Evolutionary conservation across 371 early-diverging fungal species (phyloP), one percentile per base, ranked within the genome.

Genomic region (Saksenaea oblongispora): DNA sequence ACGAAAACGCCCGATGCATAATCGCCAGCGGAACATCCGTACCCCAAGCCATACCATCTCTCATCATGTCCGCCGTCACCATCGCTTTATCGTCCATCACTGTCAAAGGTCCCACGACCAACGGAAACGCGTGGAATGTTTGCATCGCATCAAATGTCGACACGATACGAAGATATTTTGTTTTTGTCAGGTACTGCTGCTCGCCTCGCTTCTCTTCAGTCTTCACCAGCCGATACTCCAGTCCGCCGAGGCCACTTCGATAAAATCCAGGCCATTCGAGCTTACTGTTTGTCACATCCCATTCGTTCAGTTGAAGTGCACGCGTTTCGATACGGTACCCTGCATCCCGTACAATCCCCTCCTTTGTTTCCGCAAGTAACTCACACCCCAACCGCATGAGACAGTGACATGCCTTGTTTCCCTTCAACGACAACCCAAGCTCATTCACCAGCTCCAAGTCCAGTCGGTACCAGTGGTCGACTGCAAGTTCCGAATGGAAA

Each of bases 391-490:
- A 28, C 15, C 51, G 39, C 35, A 76, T 42, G 35, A 54, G 42
- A 28, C 74, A 71, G 2, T 53, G 27, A 2, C n/a, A 54, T 22
- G 59, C 58, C 37, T 61, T 42, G 0, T 63, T 36, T 1, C 66
- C 67, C 0, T 47, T 61, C 3, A 70, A 51, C 0, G 71, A 35
- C n/a, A 76, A 36, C 1, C 75, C 77, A 18, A 74, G 54, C 34
- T 80, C 80, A 42, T 75, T 80, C 7, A 75, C 73, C 1, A 80
- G 22, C 17, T 70, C 66, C 17, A 80, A 51, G 36, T 74, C 72
- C 27, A 80, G 57, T 14, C 75, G 66, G 31, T 74, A 59, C 80
- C 80, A 80, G 5, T 61, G 51, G 17, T 67, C 66, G 4, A 63
- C 39, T 0, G 51, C n/a, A 7, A 76, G 15, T 10, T 57, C 54